These are phyloP conservation scores for Carex myosuroides DNA, from an alignment of 176 grass and related monocot genomes.

Conservation along the genomic window DNA sequence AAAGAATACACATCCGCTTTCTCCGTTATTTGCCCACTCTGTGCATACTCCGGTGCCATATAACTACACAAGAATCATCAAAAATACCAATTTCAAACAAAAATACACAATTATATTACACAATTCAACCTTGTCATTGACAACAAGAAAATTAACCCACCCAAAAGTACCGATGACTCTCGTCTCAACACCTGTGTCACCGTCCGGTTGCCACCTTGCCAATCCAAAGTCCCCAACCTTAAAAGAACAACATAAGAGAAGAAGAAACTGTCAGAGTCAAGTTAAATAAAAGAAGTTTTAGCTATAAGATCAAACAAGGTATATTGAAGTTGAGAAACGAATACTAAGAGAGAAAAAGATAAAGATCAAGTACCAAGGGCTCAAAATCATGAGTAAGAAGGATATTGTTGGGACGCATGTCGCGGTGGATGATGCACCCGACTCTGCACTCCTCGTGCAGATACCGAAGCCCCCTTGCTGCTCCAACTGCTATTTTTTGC, in stretches of 20 bases:
- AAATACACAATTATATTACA: neutral
- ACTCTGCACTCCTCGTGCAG: conserved; percentile 98
- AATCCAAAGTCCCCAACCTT: conserved; percentile 97
- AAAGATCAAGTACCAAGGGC: conserved; percentile 62
- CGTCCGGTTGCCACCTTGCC: conserved; percentile 96
- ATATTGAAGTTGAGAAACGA: conserved; percentile 3
- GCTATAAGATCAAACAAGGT: neutral
- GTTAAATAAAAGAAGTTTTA: neutral
- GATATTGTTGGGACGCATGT: conserved; percentile 98
- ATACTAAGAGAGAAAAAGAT: neutral
- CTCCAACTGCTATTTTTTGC: conserved; percentile 98
- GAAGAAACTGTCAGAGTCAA: conserved; percentile 15
- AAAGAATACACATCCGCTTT: conserved; percentile 98
- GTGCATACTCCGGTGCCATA: conserved; percentile 62
- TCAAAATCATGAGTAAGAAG: conserved; percentile 99
- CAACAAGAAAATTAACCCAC: conserved; percentile 49
- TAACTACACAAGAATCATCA: neutral
- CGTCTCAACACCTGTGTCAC: conserved; percentile 87
- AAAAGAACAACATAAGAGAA: neutral
- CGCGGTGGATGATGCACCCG: conserved; percentile 96
- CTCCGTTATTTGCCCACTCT: conserved; percentile 97
- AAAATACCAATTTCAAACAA: neutral
- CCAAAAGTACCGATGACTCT: conserved; percentile 98
- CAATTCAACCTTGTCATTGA: neutral
- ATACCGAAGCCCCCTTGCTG: conserved; percentile 90